Conservation (phyloP, 257 asterid genomes). For the Avicennia marina region DNA sequence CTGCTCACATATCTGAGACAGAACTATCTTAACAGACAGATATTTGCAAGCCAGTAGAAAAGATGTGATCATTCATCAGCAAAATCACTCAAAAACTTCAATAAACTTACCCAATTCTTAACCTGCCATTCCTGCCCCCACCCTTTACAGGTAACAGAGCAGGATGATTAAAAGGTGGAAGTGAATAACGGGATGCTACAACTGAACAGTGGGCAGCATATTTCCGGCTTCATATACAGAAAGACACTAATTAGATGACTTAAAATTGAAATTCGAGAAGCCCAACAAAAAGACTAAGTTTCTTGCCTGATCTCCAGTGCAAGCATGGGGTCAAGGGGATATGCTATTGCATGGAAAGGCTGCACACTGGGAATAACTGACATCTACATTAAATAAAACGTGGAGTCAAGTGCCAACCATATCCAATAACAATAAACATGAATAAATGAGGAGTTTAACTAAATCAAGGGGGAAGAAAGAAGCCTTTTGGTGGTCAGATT, state of each 20-base stretch:
- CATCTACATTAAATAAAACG: constrained; percentile 41
- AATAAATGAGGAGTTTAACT: constrained; percentile 4
- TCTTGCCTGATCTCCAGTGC: constrained; percentile 88
- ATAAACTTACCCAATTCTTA: constrained; percentile 76
- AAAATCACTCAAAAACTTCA: neutral
- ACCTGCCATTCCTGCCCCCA: constrained; percentile 60
- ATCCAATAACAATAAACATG: constrained; percentile 5
- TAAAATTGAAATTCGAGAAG: neutral
- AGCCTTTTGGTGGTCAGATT: neutral
- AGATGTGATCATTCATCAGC: neutral
- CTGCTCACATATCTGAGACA: constrained; percentile 90
- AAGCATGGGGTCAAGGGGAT: constrained; percentile 94
- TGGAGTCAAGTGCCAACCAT: constrained; percentile 11
- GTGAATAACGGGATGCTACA: constrained; percentile 88
- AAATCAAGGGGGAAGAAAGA: constrained; percentile 1
- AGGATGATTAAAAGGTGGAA: constrained; percentile 85
- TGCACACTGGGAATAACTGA: constrained; percentile 96
- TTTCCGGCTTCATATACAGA: constrained; percentile 58
- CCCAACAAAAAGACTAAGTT: neutral
- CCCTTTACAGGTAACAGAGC: constrained; percentile 64
- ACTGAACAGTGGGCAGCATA: constrained; percentile 93
- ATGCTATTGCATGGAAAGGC: constrained; percentile 99
- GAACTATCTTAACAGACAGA: constrained; percentile 3
- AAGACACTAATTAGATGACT: constrained; percentile 7
- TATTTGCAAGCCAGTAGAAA: neutral